Conservation (phyloP, 129 eudicot species). For the Logfia minima region DNA sequence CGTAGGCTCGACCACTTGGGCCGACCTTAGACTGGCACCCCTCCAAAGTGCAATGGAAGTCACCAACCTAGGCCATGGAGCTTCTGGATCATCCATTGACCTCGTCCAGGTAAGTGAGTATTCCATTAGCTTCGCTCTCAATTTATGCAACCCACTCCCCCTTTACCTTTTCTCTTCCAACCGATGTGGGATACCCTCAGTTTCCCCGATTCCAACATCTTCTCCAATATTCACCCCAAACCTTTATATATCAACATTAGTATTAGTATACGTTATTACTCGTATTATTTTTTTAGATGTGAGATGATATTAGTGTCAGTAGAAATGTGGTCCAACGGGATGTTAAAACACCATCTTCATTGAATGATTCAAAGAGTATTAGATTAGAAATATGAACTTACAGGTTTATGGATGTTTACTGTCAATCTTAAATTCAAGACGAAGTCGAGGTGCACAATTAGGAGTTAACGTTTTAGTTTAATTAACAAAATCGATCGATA, state of each 20-base stretch:
- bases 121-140: neutral
- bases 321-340: no score
- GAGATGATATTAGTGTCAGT: no score
- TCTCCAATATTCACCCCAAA: neutral
- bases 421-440: no score
- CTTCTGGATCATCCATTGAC: constrained; percentile 32
- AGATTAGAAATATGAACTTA: no score
- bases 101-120: constrained; percentile 34
- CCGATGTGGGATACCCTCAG: neutral
- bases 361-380: no score
- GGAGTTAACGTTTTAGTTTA: no score
- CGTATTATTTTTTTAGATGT: no score
- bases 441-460: neutral
- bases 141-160: neutral
- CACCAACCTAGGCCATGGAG: constrained; percentile 35
- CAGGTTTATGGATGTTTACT: no score
- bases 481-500: no score
- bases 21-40: constrained; percentile 38
- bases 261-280: no score
- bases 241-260: neutral
- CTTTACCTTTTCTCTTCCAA: neutral
- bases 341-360: no score
- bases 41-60: constrained; percentile 34
- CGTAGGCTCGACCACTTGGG: constrained; percentile 45
- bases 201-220: neutral